Evolutionary conservation across 2,329 filamentous ascomycete species (phyloP), one percentile per base, ranked within the genome.

Genomic region (Leptographium lundbergii): DNA sequence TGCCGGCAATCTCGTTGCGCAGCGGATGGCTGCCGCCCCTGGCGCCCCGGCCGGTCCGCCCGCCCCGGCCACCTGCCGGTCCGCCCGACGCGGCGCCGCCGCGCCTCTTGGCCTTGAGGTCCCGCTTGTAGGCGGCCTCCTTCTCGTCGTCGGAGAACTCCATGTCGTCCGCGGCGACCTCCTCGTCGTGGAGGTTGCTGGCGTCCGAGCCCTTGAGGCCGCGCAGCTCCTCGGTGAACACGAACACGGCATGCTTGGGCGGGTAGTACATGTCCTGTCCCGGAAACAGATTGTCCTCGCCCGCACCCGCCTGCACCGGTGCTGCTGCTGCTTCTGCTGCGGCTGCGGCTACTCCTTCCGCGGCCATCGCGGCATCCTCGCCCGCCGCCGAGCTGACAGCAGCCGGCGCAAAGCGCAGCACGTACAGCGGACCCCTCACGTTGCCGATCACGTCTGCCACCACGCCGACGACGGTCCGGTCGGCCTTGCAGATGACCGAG

Each of bases 121-220:
- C 79, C 59, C 81, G 76, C 74, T 87, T 95, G 69, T 90, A 84
- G 66, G 91, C 89, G 9, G 87, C 87, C 72, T 99, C 94, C 65
- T 89, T 88, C 72, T 99, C 94, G 67, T 99, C 94, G 65, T 99
- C 94, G 0, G 92, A 96, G 70, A 97, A 97, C 69, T 97, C 94
- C 65, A 90, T 81, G 69, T 97, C 92, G 45, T 95, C 89, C 36
- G 88, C 86, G 19, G 75, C 84, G 9, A 91, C 81, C 73, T 97
- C 92, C 70, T 99, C 94, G 65, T 97, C 94, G 71, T 96, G 88
- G 58, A 96, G 80, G 69, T 97, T 97, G 57, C 90, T 95, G 10
- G 94, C 92, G 71, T 99, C 94, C 11, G 90, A 94, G 61, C 91
- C 90, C 73, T 95, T 97, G 67, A 87, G 70, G 57, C 78, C 80